Evolutionary conservation across 2,329 filamentous ascomycete species (phyloP), one percentile per base, ranked within the genome.

Genomic region (Hirsutella rhossiliensis): DNA sequence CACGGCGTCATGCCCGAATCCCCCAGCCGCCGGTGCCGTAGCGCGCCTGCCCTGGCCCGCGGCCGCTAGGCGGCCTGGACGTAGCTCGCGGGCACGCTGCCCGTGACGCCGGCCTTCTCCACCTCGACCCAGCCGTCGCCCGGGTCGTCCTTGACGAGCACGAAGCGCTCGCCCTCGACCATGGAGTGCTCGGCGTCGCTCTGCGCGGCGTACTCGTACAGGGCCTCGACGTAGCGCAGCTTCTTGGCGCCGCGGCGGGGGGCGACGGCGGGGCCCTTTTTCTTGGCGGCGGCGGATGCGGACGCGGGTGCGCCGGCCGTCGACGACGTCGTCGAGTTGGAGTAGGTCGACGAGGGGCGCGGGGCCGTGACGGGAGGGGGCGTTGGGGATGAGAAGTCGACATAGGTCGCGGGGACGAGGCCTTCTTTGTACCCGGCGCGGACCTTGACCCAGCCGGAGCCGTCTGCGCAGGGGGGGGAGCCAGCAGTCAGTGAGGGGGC

Each of bases 111-210:
- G 17, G 87, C 88, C 63, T 87, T 88, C 68, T 97, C 92, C 17
- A 98, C 92, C 67, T 97, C 92, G 27, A 82, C 87, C 92, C 92
- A 98, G 0, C 92, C 92, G 66, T 97, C 92, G 1, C 92, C 92
- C 0, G 81, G 76, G 58, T 97, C 90, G 45, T 86, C 81, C 55
- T 82, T 88, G 48, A 96, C 80, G 29, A 98, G 70, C 34, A 98
- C 88, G 56, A 98, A 94, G 42, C 81, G 76, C 64, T 98, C 92
- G 1, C 92, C 92, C 63, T 94, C 90, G 1, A 62, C 61, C 87
- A 98, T 98, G 56, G 75, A 87, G 62, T 90, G 88, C 65, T 98
- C 92, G 8, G 79, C 76, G 6, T 94, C 87, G 52, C 80, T 88
- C 55, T 87, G 82, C 17, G 90, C 87, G 42, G 81, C 73, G 61